Base-by-base conservation (phyloP, 176 grass and related monocot species). In the Triticum dicoccoides region DNA sequence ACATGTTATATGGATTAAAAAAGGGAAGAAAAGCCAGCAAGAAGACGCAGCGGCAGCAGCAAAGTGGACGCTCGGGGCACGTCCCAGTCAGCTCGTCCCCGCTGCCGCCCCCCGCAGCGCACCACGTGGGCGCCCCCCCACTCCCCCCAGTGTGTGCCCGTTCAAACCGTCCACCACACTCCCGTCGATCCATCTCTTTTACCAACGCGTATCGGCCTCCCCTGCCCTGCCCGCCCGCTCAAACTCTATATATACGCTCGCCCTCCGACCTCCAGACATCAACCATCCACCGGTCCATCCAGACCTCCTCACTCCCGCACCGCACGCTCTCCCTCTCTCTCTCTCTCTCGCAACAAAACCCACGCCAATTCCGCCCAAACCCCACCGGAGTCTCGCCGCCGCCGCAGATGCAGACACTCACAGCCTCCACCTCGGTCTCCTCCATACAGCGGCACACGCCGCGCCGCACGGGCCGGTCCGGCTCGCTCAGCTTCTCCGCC, bases 71-170 rank as follows among this genome's bases (percentile, higher is more conserved):
- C 37, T 18, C 4, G 51, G 51, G 30, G 58, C 59, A n/a, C 34
- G 75, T 89, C 88, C 77, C 69, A 63, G 77, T 89, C 88, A 82
- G 32, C 83, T 25, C 83, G 88, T 82, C 62, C 49, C 34, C 47
- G n/a, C 38, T 54, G 81, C 87, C 73, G 73, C 86, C 88, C 75
- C 75, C 65, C 32, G 41, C 29, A 78, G 82, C 76, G 76, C 72
- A 89, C 89, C 93, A 93, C 93, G 93, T 95, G 93, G 92, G 58
- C 87, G 8, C 66, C 15, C 51, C 6, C 37, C 42, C 30, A 21
- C 17, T 59, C 25, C 12, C 13, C 76, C 73, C 66, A 61, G 1
- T n/a, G 30, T 61, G 61, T 24, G 29, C 0, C 52, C 11, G 4
- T 45, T 81, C 79, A 21, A 32, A 27, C 67, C 82, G 35, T 18